These are phyloP conservation scores for Sclerotinia spermophila DNA, from an alignment of 2,329 filamentous ascomycete species.

Conservation along the genomic window DNA sequence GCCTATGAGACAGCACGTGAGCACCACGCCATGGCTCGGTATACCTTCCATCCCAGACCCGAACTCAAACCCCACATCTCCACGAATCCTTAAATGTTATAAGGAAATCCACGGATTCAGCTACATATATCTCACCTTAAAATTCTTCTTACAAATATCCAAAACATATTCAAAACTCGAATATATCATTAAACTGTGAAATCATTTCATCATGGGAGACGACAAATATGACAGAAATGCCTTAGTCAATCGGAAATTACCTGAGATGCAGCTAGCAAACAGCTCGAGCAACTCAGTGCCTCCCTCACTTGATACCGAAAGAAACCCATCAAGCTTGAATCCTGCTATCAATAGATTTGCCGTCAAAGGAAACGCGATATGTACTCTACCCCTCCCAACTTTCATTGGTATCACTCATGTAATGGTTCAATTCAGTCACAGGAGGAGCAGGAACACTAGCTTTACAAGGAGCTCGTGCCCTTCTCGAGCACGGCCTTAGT, in stretches of 20 bases:
- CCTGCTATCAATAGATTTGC: slow-evolving; percentile 9
- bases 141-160: not conserved
- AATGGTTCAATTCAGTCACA: slow-evolving; percentile 44
- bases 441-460: slow-evolving; percentile 65
- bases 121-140: not conserved
- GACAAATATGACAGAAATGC: slow-evolving; percentile 7
- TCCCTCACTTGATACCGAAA: not conserved
- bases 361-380: slow-evolving; percentile 17
- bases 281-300: not conserved
- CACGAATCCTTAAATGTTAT: not conserved
- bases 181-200: not conserved
- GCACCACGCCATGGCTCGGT: not conserved
- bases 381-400: not conserved
- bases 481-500: slow-evolving; percentile 64
- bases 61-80: not conserved
- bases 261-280: slow-evolving; percentile 15
- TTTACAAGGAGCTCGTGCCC: slow-evolving; percentile 53
- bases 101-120: not conserved
- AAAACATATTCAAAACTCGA: not conserved
- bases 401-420: not conserved
- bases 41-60: not conserved
- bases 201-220: slow-evolving; percentile 3
- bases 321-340: not conserved
- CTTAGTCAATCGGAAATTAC: slow-evolving; percentile 9
- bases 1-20: no score